phyloP scores from a whole-genome alignment of 129 eudicot species.

The Centaurea solstitialis region DNA sequence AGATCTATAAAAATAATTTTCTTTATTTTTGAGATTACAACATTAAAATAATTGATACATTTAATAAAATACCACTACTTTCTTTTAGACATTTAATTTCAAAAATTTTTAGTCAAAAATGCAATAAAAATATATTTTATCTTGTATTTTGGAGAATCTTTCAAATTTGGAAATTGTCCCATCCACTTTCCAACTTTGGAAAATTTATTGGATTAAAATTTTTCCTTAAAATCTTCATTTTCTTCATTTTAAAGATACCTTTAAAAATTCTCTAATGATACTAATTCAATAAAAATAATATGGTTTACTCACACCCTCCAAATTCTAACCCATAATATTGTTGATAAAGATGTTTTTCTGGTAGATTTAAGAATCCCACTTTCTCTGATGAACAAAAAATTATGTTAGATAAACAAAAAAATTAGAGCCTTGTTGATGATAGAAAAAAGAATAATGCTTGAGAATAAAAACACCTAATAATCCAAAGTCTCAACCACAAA shows the following conservation, averaged over 20 bases:
- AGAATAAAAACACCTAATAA: background rate
- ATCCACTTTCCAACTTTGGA: background rate
- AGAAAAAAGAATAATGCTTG: background rate
- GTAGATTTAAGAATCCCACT: background rate
- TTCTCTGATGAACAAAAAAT: background rate
- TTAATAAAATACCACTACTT: background rate
- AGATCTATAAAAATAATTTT: background rate
- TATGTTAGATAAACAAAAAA: too few relatives aligned
- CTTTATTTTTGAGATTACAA: background rate
- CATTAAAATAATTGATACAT: background rate
- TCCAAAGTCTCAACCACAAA: constrained; percentile 7
- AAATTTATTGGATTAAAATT: background rate
- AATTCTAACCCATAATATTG: too few relatives aligned
- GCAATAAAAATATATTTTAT: background rate
- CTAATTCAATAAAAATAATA: too few relatives aligned
- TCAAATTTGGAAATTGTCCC: too few relatives aligned
- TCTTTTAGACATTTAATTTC: background rate
- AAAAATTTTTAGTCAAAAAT: background rate
- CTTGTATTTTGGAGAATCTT: background rate
- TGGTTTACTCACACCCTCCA: too few relatives aligned
- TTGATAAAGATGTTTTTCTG: too few relatives aligned
- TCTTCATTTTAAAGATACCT: background rate
- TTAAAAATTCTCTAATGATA: background rate
- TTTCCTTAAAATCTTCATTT: background rate
- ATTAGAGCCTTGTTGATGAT: background rate